Conservation (phyloP, 2,329 filamentous ascomycete genomes). For the Sphaerulina populicola region DNA sequence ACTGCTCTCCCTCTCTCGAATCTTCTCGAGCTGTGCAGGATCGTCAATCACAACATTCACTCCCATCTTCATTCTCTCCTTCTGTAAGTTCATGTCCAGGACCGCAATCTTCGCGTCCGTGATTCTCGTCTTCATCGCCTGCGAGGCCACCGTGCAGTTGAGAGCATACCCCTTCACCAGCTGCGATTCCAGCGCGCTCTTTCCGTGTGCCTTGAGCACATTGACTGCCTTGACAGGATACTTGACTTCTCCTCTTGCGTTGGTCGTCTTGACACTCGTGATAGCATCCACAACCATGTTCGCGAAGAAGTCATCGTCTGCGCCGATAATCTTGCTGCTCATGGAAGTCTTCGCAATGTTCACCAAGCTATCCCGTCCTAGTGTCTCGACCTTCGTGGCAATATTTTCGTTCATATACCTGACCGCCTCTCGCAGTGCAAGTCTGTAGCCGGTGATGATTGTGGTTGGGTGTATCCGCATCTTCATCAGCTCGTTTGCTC, state of each 20-base stretch:
- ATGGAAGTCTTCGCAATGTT: conserved; percentile 98
- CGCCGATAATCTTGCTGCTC: conserved; percentile 97
- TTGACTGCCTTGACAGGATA: conserved; percentile 99
- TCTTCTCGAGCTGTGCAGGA: conserved; percentile 94
- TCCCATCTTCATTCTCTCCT: conserved; percentile 98
- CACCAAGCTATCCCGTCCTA: conserved; percentile 81
- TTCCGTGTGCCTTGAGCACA: conserved; percentile 95
- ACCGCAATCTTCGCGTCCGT: conserved; percentile 93
- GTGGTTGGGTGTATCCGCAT: conserved; percentile 99
- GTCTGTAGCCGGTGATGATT: conserved; percentile 95
- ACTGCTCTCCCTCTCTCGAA: conserved; percentile 81
- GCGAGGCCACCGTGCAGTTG: conserved; percentile 96
- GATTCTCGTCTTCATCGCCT: conserved; percentile 92
- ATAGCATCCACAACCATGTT: conserved; percentile 97
- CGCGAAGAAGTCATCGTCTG: conserved; percentile 92
- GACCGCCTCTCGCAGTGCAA: conserved; percentile 89
- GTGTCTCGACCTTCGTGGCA: conserved; percentile 85
- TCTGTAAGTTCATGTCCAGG: conserved; percentile 96
- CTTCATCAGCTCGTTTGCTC: conserved; percentile 97
- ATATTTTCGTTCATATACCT: conserved; percentile 99
- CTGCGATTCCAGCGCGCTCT: conserved; percentile 78
- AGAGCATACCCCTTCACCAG: conserved; percentile 93
- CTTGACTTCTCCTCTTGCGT: conserved; percentile 83
- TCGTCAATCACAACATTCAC: conserved; percentile 98
- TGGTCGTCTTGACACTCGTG: conserved; percentile 84